These are phyloP conservation scores for Suhomyces sp. DNA, from an alignment of 805 yeast genomes.

Conservation along the genomic window DNA sequence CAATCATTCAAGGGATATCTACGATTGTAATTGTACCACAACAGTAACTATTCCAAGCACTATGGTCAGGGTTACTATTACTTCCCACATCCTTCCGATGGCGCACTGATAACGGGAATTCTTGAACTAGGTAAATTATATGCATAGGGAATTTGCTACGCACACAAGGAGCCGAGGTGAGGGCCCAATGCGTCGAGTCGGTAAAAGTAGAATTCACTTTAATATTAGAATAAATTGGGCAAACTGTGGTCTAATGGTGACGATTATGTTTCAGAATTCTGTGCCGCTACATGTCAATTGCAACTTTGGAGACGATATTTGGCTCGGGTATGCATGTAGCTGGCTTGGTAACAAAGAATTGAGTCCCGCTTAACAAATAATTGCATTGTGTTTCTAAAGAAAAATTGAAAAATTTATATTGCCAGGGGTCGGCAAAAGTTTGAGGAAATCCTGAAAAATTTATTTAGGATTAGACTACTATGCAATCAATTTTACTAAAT, in stretches of 20 bases:
- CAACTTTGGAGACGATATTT: background rate
- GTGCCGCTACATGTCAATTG: background rate
- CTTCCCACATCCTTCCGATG: background rate
- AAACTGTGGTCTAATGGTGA: background rate
- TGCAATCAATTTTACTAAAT: background rate
- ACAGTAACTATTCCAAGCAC: background rate
- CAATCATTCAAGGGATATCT: background rate
- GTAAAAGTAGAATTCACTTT: background rate
- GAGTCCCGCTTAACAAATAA: background rate
- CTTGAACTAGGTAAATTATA: background rate
- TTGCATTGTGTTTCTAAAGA: background rate
- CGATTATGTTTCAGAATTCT: background rate
- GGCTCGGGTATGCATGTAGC: background rate
- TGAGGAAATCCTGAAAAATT: background rate
- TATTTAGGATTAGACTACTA: background rate
- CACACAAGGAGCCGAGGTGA: background rate
- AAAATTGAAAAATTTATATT: background rate
- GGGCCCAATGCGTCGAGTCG: background rate
- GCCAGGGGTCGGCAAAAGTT: background rate
- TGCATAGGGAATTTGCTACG: background rate
- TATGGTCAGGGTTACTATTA: background rate
- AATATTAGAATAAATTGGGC: background rate
- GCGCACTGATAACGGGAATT: background rate
- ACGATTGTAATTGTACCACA: background rate
- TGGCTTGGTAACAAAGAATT: background rate